Conservation (phyloP, 257 asterid species). For the Nemophila menziesii region DNA sequence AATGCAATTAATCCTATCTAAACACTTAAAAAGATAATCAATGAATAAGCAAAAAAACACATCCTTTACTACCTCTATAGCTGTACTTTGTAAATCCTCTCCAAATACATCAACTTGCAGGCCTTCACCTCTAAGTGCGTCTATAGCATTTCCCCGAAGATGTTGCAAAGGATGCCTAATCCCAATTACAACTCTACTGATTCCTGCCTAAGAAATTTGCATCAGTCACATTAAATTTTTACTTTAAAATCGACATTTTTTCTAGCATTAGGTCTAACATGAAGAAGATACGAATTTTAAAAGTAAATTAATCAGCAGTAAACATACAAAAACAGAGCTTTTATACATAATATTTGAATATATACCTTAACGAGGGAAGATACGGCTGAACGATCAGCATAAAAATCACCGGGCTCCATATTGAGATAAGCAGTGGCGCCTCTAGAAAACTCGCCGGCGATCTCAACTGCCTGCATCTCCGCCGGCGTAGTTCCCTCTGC, state of each 20-base stretch:
- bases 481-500: slow-evolving; percentile 88
- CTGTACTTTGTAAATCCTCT: slow-evolving; percentile 64
- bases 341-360: too few relatives aligned
- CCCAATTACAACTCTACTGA: slow-evolving; percentile 81
- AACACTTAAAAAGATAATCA: not conserved
- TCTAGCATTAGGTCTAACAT: too few relatives aligned
- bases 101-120: slow-evolving; percentile 84
- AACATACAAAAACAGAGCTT: too few relatives aligned
- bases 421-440: slow-evolving; percentile 93
- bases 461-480: slow-evolving; percentile 74
- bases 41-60: not conserved
- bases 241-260: not conserved
- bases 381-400: slow-evolving; percentile 46
- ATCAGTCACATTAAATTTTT: slow-evolving; percentile 7
- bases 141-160: slow-evolving; percentile 81
- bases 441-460: slow-evolving; percentile 51
- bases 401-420: slow-evolving; percentile 84
- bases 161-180: slow-evolving; percentile 87
- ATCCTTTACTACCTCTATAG: slow-evolving; percentile 47
- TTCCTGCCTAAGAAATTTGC: slow-evolving; percentile 60
- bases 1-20: not conserved
- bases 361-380: slow-evolving; percentile 64
- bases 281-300: too few relatives aligned
- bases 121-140: slow-evolving; percentile 66
- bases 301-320: not conserved